phyloP scores from a whole-genome alignment of 169 alveolate genomes.

The Miamiensis avidus region DNA sequence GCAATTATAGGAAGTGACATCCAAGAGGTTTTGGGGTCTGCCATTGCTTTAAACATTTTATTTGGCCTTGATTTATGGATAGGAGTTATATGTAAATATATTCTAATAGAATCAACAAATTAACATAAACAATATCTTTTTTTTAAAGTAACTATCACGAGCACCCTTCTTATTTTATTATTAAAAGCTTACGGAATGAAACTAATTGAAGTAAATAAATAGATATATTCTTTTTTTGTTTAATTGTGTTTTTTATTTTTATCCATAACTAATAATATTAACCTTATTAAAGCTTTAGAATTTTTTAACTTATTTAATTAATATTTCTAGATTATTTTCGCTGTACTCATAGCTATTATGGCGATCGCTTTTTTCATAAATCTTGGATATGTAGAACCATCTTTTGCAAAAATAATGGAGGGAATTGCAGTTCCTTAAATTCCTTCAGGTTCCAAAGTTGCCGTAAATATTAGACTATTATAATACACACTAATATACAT shows the following conservation, averaged over 20 bases:
- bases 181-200: constrained; percentile 53
- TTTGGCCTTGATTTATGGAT: constrained; percentile 65
- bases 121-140: no score
- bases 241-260: no score
- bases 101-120: no score
- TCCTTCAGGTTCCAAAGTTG: constrained; percentile 31
- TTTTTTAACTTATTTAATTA: no score
- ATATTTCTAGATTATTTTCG: no score
- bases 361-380: constrained; percentile 63
- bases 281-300: no score
- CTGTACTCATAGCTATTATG: constrained; percentile 59
- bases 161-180: constrained; percentile 57
- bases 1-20: constrained; percentile 82
- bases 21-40: constrained; percentile 75
- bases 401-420: constrained; percentile 30
- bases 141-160: constrained; percentile 64
- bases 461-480: no score
- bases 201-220: constrained; percentile 48
- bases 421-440: constrained; percentile 65
- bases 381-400: constrained; percentile 53
- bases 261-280: no score
- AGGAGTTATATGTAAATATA: constrained; percentile 62
- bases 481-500: neutral
- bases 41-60: constrained; percentile 64
- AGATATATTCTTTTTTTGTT: no score